Conservation (phyloP, 208 protist species). For the Porcisia deanei region DNA sequence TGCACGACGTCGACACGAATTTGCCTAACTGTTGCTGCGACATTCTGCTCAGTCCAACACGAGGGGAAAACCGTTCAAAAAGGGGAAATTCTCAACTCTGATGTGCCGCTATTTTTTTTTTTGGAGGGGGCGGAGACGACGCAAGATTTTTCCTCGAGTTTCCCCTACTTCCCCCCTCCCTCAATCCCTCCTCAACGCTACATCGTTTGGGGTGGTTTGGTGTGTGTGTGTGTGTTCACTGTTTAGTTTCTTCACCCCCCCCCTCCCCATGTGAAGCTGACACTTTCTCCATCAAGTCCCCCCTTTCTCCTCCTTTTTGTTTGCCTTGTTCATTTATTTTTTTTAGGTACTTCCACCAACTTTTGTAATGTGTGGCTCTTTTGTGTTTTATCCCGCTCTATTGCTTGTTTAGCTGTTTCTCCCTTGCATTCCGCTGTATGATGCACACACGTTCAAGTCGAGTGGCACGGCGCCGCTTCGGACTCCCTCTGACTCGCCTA, state of each 20-base stretch:
- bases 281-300: background rate
- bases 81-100: too few relatives aligned
- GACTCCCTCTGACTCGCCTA: background rate
- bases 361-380: background rate
- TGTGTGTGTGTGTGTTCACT: background rate
- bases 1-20: conserved; percentile 43
- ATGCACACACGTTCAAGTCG: background rate
- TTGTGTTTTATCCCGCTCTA: background rate
- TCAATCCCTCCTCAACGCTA: background rate
- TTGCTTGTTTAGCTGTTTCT: background rate
- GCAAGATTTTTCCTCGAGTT: background rate
- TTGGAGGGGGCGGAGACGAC: background rate
- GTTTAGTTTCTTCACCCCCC: background rate
- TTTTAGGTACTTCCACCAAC: background rate
- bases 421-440: background rate
- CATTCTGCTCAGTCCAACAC: background rate
- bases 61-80: too few relatives aligned
- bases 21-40: background rate
- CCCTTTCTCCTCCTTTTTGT: background rate
- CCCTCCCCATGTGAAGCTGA: background rate
- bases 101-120: too few relatives aligned
- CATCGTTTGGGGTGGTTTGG: background rate
- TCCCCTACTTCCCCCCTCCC: background rate
- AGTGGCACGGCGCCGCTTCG: background rate
- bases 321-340: background rate